Evolutionary conservation across 169 alveolate genomes (phyloP).

Genomic region (Cytauxzoon felis): DNA sequence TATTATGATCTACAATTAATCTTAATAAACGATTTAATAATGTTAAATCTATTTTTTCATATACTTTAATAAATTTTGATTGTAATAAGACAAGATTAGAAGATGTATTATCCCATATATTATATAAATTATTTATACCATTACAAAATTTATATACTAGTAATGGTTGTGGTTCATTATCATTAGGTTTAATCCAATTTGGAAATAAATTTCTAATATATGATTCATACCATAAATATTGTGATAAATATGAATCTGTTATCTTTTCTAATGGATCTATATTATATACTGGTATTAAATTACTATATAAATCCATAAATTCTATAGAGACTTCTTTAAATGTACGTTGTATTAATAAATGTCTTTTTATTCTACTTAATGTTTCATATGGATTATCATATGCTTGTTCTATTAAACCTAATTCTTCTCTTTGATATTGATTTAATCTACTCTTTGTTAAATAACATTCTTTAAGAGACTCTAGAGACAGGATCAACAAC

Average conservation of each 20-base stretch:
- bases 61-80: constrained; percentile 82
- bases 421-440: constrained; percentile 98
- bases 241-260: constrained; percentile 99
- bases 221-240: constrained; percentile 99
- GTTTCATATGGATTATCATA: constrained; percentile 99
- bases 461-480: constrained; percentile 97
- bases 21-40: constrained; percentile 94
- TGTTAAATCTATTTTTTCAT: constrained; percentile 97
- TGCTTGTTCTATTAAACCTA: constrained; percentile 99
- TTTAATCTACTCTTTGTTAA: constrained; percentile 94
- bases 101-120: constrained; percentile 97
- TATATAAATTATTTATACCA: constrained; percentile 97
- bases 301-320: constrained; percentile 97
- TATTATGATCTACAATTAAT: constrained; percentile 98
- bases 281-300: constrained; percentile 98
- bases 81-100: constrained; percentile 86
- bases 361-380: constrained; percentile 97
- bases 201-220: constrained; percentile 97
- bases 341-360: constrained; percentile 96
- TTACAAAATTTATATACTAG: constrained; percentile 98
- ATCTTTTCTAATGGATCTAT: constrained; percentile 99
- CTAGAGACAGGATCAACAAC: constrained; percentile 95
- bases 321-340: constrained; percentile 98
- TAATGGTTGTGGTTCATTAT: constrained; percentile 99
- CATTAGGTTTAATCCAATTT: constrained; percentile 99